Conservation (phyloP, 768 basidiomycete genomes). For the Boletus tylopilopsis region DNA sequence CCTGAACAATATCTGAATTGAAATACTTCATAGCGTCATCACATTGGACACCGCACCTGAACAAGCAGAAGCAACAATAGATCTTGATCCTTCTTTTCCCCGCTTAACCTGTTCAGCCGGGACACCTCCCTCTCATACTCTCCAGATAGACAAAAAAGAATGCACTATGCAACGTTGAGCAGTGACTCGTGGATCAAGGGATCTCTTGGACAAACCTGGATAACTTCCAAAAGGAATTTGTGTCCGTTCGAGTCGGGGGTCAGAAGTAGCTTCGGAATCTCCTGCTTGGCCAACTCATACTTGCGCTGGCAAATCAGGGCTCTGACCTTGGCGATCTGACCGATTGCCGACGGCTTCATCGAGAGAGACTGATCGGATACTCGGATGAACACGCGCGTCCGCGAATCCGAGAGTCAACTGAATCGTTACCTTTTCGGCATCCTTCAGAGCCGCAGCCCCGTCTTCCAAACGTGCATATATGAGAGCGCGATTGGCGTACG, state of each 20-base stretch:
- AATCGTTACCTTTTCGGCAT: constrained; percentile 8
- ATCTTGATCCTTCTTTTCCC: background rate
- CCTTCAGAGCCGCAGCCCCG: constrained; percentile 1
- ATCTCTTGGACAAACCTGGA: constrained; percentile 7
- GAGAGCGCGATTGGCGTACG: constrained; percentile 15
- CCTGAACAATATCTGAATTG: background rate
- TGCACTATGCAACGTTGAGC: constrained; percentile 4
- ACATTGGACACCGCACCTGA: constrained; percentile 5
- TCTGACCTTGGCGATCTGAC: constrained; percentile 11
- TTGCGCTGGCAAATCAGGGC: constrained; percentile 5
- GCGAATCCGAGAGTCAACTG: background rate
- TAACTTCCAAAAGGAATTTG: constrained; percentile 2
- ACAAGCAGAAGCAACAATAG: constrained; percentile 9
- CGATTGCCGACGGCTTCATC: constrained; percentile 12
- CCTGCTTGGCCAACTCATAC: background rate
- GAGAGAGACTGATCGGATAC: constrained; percentile 5
- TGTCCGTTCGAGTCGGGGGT: background rate
- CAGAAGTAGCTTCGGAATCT: background rate
- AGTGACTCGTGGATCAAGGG: background rate
- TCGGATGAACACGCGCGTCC: background rate
- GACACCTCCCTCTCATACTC: constrained; percentile 1
- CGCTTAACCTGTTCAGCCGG: background rate
- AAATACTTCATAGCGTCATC: background rate
- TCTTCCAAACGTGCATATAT: constrained; percentile 5
- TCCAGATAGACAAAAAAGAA: constrained; percentile 11